These are phyloP conservation scores for Lepraria neglecta DNA, from an alignment of 495 filamentous ascomycete species.

Conservation along the genomic window DNA sequence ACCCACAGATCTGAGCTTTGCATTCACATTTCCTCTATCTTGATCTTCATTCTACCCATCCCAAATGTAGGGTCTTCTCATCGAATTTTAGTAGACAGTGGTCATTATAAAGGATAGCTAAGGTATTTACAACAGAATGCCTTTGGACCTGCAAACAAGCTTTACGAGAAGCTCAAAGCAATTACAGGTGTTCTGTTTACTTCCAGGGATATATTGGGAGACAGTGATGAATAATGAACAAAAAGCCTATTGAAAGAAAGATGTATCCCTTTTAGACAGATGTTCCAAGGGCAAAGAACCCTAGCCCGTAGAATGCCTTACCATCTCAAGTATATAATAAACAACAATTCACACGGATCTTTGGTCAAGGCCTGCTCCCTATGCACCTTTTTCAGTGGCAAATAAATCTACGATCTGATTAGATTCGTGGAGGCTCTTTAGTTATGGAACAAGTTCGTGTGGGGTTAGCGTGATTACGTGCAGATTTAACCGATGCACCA, in stretches of 20 bases:
- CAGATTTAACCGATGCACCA: conserved; percentile 9
- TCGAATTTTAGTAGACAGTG: not conserved
- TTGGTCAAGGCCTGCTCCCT: not conserved
- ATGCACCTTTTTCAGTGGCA: not conserved
- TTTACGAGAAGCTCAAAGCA: not conserved
- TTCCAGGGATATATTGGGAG: not conserved
- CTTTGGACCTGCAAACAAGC: not conserved
- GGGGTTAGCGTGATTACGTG: conserved; percentile 5
- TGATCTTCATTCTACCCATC: not conserved
- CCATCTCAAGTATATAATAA: not conserved
- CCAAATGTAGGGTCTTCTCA: not conserved
- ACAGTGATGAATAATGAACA: not conserved
- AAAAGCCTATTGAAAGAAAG: not conserved
- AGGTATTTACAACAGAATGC: not conserved
- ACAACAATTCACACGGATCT: not conserved
- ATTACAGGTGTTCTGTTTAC: not conserved
- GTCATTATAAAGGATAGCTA: not conserved
- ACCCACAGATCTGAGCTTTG: not conserved
- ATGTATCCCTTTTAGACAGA: not conserved
- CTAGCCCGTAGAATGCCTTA: not conserved
- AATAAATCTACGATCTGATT: conserved; percentile 7
- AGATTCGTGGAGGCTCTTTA: conserved; percentile 2
- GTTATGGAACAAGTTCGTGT: conserved; percentile 3
- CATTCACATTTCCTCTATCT: not conserved
- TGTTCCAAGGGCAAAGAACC: not conserved